Conservation (phyloP, 208 protist species). For the Acanthamoeba sp. region DNA sequence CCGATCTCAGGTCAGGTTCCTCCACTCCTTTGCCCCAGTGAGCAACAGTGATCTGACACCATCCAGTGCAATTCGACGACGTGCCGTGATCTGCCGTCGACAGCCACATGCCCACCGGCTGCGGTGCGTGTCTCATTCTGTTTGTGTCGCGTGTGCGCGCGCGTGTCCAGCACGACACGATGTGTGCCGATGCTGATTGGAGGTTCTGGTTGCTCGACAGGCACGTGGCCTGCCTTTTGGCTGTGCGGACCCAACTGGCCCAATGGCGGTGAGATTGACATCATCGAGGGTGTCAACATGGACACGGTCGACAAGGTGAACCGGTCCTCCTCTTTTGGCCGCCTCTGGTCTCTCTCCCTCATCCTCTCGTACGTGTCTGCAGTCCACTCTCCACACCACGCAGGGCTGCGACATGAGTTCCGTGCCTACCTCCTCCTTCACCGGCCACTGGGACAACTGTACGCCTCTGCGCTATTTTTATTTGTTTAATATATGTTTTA, state of each 20-base stretch:
- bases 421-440: slow-evolving; percentile 45
- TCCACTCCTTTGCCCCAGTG: too few relatives aligned
- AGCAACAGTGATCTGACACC: too few relatives aligned
- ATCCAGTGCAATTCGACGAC: too few relatives aligned
- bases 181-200: neutral
- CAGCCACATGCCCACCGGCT: slow-evolving; percentile 40
- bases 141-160: too few relatives aligned
- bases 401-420: slow-evolving; percentile 34
- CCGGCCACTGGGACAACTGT: slow-evolving; percentile 56
- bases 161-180: too few relatives aligned
- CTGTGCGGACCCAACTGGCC: slow-evolving; percentile 42
- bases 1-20: too few relatives aligned
- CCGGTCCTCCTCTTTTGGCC: too few relatives aligned
- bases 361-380: neutral
- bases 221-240: slow-evolving; percentile 25
- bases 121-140: neutral
- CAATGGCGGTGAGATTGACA: slow-evolving; percentile 24
- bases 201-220: neutral
- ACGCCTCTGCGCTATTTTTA: neutral
- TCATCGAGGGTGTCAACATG: slow-evolving; percentile 26
- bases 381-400: slow-evolving; percentile 1
- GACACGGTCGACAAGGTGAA: slow-evolving; percentile 40
- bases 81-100: too few relatives aligned
- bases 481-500: neutral
- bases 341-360: too few relatives aligned